These are phyloP conservation scores for Debaryomyces nepalensis DNA, from an alignment of 1,139 yeast genomes.

Conservation along the genomic window DNA sequence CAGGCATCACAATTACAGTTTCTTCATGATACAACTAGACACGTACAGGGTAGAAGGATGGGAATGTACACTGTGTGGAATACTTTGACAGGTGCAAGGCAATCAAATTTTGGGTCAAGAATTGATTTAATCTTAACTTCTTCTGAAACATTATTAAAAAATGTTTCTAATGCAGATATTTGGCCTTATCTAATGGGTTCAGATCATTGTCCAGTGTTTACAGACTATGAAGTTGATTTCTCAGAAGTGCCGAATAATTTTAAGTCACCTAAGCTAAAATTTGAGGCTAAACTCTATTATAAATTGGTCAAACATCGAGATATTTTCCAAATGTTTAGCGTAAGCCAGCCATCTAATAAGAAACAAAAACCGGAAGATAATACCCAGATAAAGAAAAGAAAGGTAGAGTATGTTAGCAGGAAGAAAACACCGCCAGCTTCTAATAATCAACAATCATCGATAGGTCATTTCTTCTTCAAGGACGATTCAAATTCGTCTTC, in stretches of 20 bases:
- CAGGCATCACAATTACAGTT: slow-evolving; percentile 26
- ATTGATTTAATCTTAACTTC: slow-evolving; percentile 72
- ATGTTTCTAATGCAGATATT: slow-evolving; percentile 58
- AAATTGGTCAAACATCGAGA: slow-evolving; percentile 54
- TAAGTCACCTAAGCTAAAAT: slow-evolving; percentile 31
- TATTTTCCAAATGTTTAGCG: slow-evolving; percentile 54
- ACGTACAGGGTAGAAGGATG: slow-evolving; percentile 56
- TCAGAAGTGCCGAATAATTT: slow-evolving; percentile 9
- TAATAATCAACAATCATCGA: slow-evolving; percentile 22
- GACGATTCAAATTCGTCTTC: slow-evolving; percentile 3
- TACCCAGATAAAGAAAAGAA: slow-evolving; percentile 13
- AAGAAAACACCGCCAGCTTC: slow-evolving; percentile 13
- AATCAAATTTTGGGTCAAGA: slow-evolving; percentile 84
- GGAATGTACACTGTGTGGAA: slow-evolving; percentile 94
- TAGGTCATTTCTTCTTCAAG: slow-evolving; percentile 21
- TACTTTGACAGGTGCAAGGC: slow-evolving; percentile 74
- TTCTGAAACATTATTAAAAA: slow-evolving; percentile 38
- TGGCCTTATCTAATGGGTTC: slow-evolving; percentile 79
- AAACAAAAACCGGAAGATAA: background rate
- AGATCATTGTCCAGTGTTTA: slow-evolving; percentile 90
- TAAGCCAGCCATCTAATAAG: background rate
- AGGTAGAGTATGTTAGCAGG: slow-evolving; percentile 20
- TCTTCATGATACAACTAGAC: slow-evolving; percentile 69
- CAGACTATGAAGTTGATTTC: slow-evolving; percentile 55
- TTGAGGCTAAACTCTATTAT: slow-evolving; percentile 62